Evolutionary conservation across 495 filamentous ascomycete genomes (phyloP).

Genomic region (Lepidopterella palustris): DNA sequence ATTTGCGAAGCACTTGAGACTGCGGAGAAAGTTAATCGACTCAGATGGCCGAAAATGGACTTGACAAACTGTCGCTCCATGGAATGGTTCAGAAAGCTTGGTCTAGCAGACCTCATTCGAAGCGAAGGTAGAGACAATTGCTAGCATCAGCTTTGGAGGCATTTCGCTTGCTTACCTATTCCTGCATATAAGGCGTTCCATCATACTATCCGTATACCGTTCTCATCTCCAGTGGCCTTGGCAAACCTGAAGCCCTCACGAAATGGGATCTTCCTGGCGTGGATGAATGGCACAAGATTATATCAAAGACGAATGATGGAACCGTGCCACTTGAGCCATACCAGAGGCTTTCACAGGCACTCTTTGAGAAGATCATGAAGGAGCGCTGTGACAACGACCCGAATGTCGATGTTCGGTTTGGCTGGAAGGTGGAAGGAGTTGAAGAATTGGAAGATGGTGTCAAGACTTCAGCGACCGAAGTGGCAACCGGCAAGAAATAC

Average conservation of each 20-base stretch:
- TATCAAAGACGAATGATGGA: slow-evolving; percentile 11
- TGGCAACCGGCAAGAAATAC: slow-evolving; percentile 19
- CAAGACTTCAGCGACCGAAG: slow-evolving; percentile 20
- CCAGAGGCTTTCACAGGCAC: slow-evolving; percentile 5
- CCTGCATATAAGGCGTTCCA: neutral
- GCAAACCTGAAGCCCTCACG: neutral
- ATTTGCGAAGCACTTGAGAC: neutral
- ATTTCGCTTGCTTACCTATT: neutral
- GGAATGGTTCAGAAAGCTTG: slow-evolving; percentile 33
- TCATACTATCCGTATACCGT: neutral
- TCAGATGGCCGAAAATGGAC: slow-evolving; percentile 38
- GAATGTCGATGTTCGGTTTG: neutral
- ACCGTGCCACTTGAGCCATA: slow-evolving; percentile 6
- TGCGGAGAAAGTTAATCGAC: neutral
- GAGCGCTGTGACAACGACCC: neutral
- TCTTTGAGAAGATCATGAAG: slow-evolving; percentile 5
- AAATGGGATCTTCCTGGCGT: slow-evolving; percentile 1
- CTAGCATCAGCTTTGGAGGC: neutral
- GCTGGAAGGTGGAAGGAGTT: slow-evolving; percentile 1
- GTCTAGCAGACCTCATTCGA: slow-evolving; percentile 29
- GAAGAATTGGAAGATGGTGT: slow-evolving; percentile 6
- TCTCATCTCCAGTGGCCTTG: neutral
- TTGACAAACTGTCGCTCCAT: slow-evolving; percentile 34
- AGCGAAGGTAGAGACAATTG: neutral
- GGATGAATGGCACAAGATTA: slow-evolving; percentile 5